A percentile compares a stretch with the other conserved stretches of the same genome.
Evolutionary conservation across 2,329 filamentous ascomycete species (phyloP).

Genomic region (Pyrenochaeta sp.): DNA sequence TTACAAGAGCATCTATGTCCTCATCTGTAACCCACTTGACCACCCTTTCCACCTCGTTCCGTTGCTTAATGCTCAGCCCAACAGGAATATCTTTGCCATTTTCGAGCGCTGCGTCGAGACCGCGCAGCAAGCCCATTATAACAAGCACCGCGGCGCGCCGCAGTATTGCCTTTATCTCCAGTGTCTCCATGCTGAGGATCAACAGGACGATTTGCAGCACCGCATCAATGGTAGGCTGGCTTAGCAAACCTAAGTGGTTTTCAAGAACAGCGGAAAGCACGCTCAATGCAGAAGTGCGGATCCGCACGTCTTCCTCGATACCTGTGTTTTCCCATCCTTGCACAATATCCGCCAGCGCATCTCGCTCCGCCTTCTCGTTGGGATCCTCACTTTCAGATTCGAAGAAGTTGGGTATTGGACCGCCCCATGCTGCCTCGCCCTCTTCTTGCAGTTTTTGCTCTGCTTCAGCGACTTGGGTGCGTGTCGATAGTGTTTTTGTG

Average conservation of each 20-base stretch:
- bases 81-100: constrained; percentile 52
- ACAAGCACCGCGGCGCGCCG: constrained; percentile 72
- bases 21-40: constrained; percentile 70
- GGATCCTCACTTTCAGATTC: constrained; percentile 38
- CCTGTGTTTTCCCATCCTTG: constrained; percentile 74
- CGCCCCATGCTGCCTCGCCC: constrained; percentile 64
- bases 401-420: constrained; percentile 53
- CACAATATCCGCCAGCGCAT: constrained; percentile 67
- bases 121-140: constrained; percentile 68
- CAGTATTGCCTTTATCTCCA: constrained; percentile 69
- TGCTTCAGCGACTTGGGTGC: constrained; percentile 61
- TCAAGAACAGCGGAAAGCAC: constrained; percentile 69
- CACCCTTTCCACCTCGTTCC: constrained; percentile 68
- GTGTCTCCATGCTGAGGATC: constrained; percentile 69
- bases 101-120: constrained; percentile 63
- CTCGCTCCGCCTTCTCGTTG: constrained; percentile 49
- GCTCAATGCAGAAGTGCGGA: constrained; percentile 74
- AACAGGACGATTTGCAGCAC: constrained; percentile 70
- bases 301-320: constrained; percentile 70
- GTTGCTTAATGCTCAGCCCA: constrained; percentile 63
- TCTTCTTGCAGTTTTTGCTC: constrained; percentile 59
- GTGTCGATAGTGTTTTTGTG: constrained; percentile 66
- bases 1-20: constrained; percentile 74
- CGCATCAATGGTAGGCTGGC: constrained; percentile 50
- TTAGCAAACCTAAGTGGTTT: constrained; percentile 56